phyloP scores from a whole-genome alignment of 495 filamentous ascomycete genomes.

The Neurospora cerealis region DNA sequence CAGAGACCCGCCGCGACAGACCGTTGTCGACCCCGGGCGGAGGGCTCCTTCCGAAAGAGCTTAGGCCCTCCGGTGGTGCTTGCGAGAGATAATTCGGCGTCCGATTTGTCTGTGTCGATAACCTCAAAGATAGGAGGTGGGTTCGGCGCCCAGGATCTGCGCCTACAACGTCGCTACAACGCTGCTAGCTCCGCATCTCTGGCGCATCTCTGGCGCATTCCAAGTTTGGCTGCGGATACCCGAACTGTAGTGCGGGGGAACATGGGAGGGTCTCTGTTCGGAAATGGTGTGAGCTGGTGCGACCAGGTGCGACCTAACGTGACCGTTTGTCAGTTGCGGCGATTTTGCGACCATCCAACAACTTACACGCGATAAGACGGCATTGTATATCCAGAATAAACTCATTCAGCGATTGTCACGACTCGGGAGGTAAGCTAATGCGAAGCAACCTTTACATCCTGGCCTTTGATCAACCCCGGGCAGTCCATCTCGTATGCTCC shows the following conservation, averaged over 20 bases:
- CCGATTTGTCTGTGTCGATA: neutral
- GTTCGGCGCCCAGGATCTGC: neutral
- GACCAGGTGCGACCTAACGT: neutral
- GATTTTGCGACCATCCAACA: neutral
- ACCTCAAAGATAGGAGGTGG: neutral
- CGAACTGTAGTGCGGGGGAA: neutral
- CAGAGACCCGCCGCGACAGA: neutral
- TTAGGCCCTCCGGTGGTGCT: neutral
- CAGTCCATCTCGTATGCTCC: neutral
- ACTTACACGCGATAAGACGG: neutral
- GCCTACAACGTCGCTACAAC: neutral
- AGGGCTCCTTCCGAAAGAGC: neutral
- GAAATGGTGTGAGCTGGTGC: neutral
- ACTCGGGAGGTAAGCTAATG: neutral
- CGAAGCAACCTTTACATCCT: neutral
- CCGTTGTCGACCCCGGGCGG: neutral
- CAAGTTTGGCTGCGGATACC: neutral
- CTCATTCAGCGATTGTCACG: neutral
- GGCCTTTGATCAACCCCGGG: neutral
- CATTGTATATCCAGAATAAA: neutral
- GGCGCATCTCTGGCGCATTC: neutral
- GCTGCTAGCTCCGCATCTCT: neutral
- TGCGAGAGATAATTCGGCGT: neutral
- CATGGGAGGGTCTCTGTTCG: neutral
- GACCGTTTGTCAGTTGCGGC: neutral